phyloP scores from a whole-genome alignment of 2,329 filamentous ascomycete species.

The Fusarium albidum region DNA sequence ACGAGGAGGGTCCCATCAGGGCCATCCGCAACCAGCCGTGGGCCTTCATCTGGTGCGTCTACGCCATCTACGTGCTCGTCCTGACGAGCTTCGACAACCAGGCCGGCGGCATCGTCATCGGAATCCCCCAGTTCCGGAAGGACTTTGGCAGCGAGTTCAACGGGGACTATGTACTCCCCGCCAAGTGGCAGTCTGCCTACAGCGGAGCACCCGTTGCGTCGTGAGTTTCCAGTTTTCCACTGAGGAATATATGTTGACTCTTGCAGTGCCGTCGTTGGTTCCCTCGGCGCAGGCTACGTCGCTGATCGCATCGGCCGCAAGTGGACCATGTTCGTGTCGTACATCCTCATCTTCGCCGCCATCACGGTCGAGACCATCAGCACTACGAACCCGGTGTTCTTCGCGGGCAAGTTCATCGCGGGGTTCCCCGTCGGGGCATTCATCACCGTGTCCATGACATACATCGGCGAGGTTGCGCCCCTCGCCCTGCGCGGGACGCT shows the following conservation, averaged over 20 bases:
- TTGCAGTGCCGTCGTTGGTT: slow-evolving; percentile 21
- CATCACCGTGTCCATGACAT: slow-evolving; percentile 27
- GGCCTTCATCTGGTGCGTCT: slow-evolving; percentile 28
- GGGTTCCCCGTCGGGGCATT: slow-evolving; percentile 26
- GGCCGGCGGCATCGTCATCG: slow-evolving; percentile 20
- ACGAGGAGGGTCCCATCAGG: slow-evolving; percentile 17
- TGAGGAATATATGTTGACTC: too few relatives aligned
- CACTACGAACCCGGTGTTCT: slow-evolving; percentile 29
- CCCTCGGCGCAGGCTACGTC: slow-evolving; percentile 23
- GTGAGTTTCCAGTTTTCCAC: too few relatives aligned
- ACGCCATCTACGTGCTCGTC: slow-evolving; percentile 30
- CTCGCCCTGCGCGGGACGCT: slow-evolving; percentile 26
- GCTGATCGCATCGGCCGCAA: slow-evolving; percentile 30
- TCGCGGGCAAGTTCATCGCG: slow-evolving; percentile 31
- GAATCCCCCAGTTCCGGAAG: slow-evolving; percentile 32
- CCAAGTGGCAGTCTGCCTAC: slow-evolving; percentile 31
- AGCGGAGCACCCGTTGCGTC: slow-evolving; percentile 30
- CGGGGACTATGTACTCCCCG: slow-evolving; percentile 25
- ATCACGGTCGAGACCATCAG: slow-evolving; percentile 27
- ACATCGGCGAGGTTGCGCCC: slow-evolving; percentile 30
- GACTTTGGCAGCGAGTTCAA: slow-evolving; percentile 24
- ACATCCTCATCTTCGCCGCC: slow-evolving; percentile 25
- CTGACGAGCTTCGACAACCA: slow-evolving; percentile 33
- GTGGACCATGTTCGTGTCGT: slow-evolving; percentile 22
- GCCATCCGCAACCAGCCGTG: slow-evolving; percentile 23